These are phyloP conservation scores for Baorangia bicolor DNA, from an alignment of 768 basidiomycete genomes.

Conservation along the genomic window DNA sequence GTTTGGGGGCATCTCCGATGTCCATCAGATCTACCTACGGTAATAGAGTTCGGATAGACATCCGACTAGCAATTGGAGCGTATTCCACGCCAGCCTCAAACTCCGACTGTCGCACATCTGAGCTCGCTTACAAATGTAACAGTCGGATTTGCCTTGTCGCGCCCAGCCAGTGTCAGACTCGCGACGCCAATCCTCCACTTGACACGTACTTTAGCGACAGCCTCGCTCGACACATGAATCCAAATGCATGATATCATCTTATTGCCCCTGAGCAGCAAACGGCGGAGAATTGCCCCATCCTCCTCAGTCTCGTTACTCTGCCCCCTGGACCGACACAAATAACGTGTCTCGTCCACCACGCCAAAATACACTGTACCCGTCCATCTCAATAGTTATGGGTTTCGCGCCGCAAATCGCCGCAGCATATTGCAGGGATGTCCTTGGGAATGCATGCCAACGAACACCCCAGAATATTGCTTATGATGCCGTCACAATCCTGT, in stretches of 20 bases:
- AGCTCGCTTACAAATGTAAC: background rate
- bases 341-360: background rate
- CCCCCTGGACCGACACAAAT: background rate
- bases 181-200: background rate
- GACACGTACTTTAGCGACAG: background rate
- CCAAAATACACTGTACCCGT: background rate
- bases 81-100: background rate
- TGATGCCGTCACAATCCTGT: slow-evolving; percentile 4
- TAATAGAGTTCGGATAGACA: background rate
- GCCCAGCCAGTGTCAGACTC: background rate
- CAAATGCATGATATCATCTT: slow-evolving; percentile 4
- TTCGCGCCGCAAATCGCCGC: slow-evolving; percentile 4
- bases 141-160: background rate
- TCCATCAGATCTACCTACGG: background rate
- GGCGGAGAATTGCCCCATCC: background rate
- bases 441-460: background rate
- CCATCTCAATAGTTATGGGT: background rate
- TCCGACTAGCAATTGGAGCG: background rate
- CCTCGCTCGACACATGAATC: background rate
- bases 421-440: background rate
- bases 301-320: background rate
- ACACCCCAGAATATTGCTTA: background rate
- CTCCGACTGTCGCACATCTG: slow-evolving; percentile 15
- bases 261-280: slow-evolving; percentile 4
- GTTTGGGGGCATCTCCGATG: slow-evolving; percentile 21